Conservation (phyloP, 495 filamentous ascomycete genomes). For the Penicillium subrubescens region DNA sequence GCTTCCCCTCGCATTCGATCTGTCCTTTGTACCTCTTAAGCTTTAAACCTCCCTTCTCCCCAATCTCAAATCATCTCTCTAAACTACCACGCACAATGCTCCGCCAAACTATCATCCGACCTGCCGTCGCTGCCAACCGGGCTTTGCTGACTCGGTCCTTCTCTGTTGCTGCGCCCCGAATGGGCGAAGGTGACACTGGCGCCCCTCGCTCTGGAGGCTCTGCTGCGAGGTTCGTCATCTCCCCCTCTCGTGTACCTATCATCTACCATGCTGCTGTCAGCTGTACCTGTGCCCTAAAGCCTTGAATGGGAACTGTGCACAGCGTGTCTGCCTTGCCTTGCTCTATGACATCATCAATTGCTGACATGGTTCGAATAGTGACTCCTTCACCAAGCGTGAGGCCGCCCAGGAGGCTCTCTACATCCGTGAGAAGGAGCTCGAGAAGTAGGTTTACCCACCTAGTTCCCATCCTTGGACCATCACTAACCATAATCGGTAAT, state of each 20-base stretch:
- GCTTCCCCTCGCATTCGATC: neutral
- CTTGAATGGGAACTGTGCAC: neutral
- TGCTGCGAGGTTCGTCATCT: slow-evolving; percentile 35
- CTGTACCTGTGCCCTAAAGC: neutral
- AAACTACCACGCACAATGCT: slow-evolving; percentile 55
- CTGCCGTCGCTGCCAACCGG: slow-evolving; percentile 54
- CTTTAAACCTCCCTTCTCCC: slow-evolving; percentile 4
- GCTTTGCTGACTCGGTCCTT: slow-evolving; percentile 59
- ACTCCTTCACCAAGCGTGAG: slow-evolving; percentile 90
- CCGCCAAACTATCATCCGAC: slow-evolving; percentile 63
- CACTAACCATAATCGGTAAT: slow-evolving; percentile 10
- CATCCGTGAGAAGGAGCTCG: slow-evolving; percentile 80
- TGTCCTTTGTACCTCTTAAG: neutral
- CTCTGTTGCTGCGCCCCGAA: slow-evolving; percentile 60
- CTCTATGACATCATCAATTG: slow-evolving; percentile 9
- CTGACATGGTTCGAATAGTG: slow-evolving; percentile 49
- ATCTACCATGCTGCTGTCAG: neutral
- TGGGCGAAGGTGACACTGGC: slow-evolving; percentile 71
- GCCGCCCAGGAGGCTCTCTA: slow-evolving; percentile 80
- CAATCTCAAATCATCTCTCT: slow-evolving; percentile 7
- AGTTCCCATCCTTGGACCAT: neutral
- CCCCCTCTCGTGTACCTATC: slow-evolving; percentile 7
- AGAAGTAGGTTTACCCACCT: slow-evolving; percentile 59
- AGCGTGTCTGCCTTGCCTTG: slow-evolving; percentile 7
- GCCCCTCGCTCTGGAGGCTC: slow-evolving; percentile 51